Evolutionary conservation across 1,139 yeast species (phyloP).

Genomic region (Geotrichum bryndzae): DNA sequence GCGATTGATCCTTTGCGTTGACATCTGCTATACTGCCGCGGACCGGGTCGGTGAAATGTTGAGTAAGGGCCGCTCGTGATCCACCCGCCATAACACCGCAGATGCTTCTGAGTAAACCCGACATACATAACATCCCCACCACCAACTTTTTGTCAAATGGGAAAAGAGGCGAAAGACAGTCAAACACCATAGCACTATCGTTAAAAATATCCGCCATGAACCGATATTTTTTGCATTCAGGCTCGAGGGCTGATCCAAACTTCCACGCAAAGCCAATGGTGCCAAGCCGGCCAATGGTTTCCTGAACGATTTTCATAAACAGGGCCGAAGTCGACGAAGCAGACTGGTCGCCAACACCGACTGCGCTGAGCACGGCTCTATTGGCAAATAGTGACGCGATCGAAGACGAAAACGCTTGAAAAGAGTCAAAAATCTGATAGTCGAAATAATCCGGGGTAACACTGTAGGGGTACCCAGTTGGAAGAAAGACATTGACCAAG

Average conservation of each 20-base stretch:
- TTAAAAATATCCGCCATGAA: constrained; percentile 37
- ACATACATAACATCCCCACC: constrained; percentile 31
- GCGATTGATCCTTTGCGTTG: constrained; percentile 38
- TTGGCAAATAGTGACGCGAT: constrained; percentile 37
- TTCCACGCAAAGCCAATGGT: constrained; percentile 38
- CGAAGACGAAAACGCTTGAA: constrained; percentile 37
- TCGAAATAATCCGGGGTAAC: constrained; percentile 35
- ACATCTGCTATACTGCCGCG: constrained; percentile 37
- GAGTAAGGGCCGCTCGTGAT: constrained; percentile 38
- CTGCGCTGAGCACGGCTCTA: constrained; percentile 35
- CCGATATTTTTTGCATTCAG: constrained; percentile 37
- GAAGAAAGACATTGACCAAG: constrained; percentile 34
- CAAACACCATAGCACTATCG: constrained; percentile 36
- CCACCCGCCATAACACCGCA: constrained; percentile 40
- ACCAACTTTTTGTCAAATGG: constrained; percentile 26
- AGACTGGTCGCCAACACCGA: constrained; percentile 38
- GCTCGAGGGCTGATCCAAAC: constrained; percentile 35
- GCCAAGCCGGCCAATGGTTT: constrained; percentile 37
- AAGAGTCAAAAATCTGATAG: constrained; percentile 37
- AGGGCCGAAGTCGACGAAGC: constrained; percentile 38
- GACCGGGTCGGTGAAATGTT: constrained; percentile 36
- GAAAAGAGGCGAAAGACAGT: constrained; percentile 35
- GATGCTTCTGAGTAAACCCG: constrained; percentile 34
- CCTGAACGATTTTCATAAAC: constrained; percentile 36
- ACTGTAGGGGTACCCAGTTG: constrained; percentile 37